phyloP scores from a whole-genome alignment of 2,329 filamentous ascomycete species.

The Volutella citrinella region DNA sequence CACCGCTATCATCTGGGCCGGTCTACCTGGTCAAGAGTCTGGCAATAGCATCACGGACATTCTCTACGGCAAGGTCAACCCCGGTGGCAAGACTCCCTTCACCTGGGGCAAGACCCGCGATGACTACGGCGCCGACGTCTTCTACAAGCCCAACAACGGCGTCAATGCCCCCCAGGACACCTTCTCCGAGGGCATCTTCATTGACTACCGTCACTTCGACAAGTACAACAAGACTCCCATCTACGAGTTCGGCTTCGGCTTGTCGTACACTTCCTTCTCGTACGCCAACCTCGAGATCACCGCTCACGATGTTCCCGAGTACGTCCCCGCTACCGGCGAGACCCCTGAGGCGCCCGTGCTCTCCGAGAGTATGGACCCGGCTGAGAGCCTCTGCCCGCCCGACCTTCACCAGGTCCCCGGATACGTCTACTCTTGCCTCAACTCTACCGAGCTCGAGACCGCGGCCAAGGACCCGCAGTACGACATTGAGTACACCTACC shows the following conservation, averaged over 20 bases:
- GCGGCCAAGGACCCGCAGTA: no score
- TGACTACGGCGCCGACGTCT: neutral
- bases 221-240: constrained; percentile 56
- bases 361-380: no score
- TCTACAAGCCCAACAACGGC: neutral
- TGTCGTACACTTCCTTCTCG: constrained; percentile 59
- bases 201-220: constrained; percentile 78
- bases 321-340: no score
- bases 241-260: constrained; percentile 74
- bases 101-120: no score
- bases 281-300: constrained; percentile 56
- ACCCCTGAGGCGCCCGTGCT: no score
- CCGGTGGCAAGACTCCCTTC: neutral
- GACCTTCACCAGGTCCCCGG: no score
- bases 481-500: no score
- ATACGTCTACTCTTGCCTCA: no score
- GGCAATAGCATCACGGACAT: constrained; percentile 4
- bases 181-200: neutral
- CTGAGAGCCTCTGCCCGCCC: no score
- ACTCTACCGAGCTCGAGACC: no score
- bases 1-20: constrained; percentile 68
- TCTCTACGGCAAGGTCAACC: constrained; percentile 4
- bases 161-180: neutral
- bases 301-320: no score
- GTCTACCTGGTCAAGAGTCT: constrained; percentile 70